Evolutionary conservation across 116 monocot genomes (phyloP), one percentile per base, ranked within the genome.

Genomic region (Thalassia testudinum): DNA sequence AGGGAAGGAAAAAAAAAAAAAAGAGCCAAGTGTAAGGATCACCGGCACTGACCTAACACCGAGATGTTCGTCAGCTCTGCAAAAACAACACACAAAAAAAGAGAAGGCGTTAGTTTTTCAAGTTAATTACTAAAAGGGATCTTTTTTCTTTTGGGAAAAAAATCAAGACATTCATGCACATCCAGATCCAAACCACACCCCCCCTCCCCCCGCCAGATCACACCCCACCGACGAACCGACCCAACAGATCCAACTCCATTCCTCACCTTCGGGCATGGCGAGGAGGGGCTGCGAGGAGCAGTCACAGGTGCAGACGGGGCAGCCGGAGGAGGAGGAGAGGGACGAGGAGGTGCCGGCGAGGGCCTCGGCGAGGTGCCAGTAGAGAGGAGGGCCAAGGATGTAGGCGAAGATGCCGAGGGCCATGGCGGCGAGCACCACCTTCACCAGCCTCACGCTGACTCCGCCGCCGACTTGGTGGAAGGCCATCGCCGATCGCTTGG

Each of bases 291-390:
- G 78, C 16, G 69, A 58, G 60, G 81, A 74, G 69, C 86, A 86
- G 54, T 86, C 81, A 64, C 85, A 85, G 45, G 68, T 29, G 63
- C 86, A 80, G 22, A 50, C 47, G 27, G 49, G 54, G 50, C 61
- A 62, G n/a, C 52, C 66, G 26, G 66, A 43, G 30, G 49, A 19
- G 0, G 51, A 22, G n/a, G 47, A 47, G 10, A 4, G 15, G 13
- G 74, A 59, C 20, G 63, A 47, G 23, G 56, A 30, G 49, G 65
- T 47, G 12, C 60, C 72, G 45, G 18, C 45, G 19, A 86, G 69
- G 42, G 75, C 78, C 42, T 81, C 86, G 4, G 52, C 71, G 25
- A 75, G 25, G 72, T 81, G 86, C 86, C 86, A 86, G 78, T 86
- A 86, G 43, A 86, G 81, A 16, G 77, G 81, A 7, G 71, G 86